Base-by-base conservation (phyloP, 208 protist genomes). In the Trypanosoma scelopori region DNA sequence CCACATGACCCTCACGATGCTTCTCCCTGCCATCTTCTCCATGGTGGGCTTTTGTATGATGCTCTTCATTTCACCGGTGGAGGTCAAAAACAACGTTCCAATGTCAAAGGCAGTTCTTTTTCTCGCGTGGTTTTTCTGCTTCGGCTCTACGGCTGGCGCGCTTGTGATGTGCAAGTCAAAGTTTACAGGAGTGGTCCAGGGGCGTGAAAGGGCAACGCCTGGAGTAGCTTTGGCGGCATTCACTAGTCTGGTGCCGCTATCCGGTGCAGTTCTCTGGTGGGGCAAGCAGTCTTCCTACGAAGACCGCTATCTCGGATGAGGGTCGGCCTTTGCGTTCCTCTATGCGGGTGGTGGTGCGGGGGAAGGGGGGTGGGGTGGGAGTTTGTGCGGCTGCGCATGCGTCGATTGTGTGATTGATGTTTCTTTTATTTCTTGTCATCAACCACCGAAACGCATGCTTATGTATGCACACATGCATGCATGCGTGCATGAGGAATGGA, bases 251-350 rank as follows among this genome's bases (percentile, higher is more conserved):
- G 58, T 83, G 9, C 83, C 87, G 23, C 47, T 96, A 3, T 43
- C 72, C 3, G 74, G 79, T 16, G 79, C 84, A 2, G 49, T 92
- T 48, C 35, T 93, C 49, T 92, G 84, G 87, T 91, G 82, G 87
- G 65, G 75, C 3, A 82, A 78, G 23, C 67, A 58, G 43, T 69
- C 51, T 58, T 41, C 30, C 15, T 15, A 50, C 1, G 51, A 66
- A 46, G 47, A 67, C 30, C 66, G 37, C 46, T 66, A 65, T 3
- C 5, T 37, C 9, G 32, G 32, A 37, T 3, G 9, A 37, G 32
- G 3, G 32, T 9, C 32, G 9, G 32, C 32, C 32, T 37, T 3
- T 37, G 9, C 32, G 9, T 37, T 37, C 9, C 9, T 37, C 9
- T 9, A 37, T 37, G 9, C 9, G 32, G 5, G 32, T 11, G 3